These are phyloP conservation scores for Ramaria sp. DNA, from an alignment of 768 basidiomycete genomes.

Conservation along the genomic window DNA sequence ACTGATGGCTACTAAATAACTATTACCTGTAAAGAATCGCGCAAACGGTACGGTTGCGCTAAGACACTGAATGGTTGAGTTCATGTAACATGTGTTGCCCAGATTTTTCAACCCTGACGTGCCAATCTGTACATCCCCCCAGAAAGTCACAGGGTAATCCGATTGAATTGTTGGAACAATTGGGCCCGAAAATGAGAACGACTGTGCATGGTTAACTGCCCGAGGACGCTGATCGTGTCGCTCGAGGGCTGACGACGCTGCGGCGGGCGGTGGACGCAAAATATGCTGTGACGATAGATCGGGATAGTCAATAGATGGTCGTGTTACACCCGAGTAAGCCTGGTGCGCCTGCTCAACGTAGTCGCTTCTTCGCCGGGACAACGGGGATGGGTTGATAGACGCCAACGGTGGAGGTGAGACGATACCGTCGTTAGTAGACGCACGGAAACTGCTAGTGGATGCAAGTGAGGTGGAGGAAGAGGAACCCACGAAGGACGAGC, in stretches of 20 bases:
- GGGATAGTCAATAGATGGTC: slow-evolving; percentile 71
- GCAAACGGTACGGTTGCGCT: slow-evolving; percentile 92
- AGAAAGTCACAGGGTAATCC: slow-evolving; percentile 77
- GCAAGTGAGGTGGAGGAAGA: slow-evolving; percentile 22
- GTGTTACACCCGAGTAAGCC: slow-evolving; percentile 35
- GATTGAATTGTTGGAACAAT: slow-evolving; percentile 56
- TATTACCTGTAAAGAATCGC: slow-evolving; percentile 78
- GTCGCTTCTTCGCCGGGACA: slow-evolving; percentile 64
- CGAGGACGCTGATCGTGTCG: slow-evolving; percentile 65
- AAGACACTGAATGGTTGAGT: slow-evolving; percentile 93
- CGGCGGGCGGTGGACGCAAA: slow-evolving; percentile 71
- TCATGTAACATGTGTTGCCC: slow-evolving; percentile 99
- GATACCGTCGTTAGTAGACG: slow-evolving; percentile 25
- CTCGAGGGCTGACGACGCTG: slow-evolving; percentile 56
- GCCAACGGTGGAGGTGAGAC: slow-evolving; percentile 70
- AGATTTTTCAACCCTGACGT: slow-evolving; percentile 87
- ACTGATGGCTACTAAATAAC: slow-evolving; percentile 1
- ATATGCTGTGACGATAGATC: slow-evolving; percentile 50
- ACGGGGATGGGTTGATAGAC: slow-evolving; percentile 68
- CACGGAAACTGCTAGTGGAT: slow-evolving; percentile 8
- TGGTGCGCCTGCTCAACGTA: slow-evolving; percentile 72
- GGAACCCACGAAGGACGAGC: slow-evolving; percentile 16
- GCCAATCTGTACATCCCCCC: slow-evolving; percentile 71
- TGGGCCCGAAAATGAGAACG: slow-evolving; percentile 28
- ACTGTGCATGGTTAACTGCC: slow-evolving; percentile 25